Conservation (phyloP, 495 filamentous ascomycete species). For the Penicillium ochrochloron region DNA sequence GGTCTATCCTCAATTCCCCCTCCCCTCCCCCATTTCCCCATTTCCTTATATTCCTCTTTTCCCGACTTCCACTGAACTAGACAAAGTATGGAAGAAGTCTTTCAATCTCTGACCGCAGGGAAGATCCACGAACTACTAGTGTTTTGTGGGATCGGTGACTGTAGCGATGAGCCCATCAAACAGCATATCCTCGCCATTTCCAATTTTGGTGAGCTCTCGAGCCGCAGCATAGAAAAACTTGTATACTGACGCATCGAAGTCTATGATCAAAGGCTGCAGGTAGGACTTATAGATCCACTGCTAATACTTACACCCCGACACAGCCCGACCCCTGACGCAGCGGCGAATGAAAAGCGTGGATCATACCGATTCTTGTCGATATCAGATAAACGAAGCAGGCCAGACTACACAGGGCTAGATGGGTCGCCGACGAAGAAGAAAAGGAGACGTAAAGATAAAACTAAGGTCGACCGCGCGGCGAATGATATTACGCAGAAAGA, state of each 20-base stretch:
- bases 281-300: not conserved
- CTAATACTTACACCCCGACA: not conserved
- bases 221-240: not conserved
- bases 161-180: not conserved
- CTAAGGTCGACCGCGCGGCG: not conserved
- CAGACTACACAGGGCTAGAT: not conserved
- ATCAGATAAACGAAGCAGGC: not conserved
- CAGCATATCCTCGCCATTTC: constrained; percentile 1
- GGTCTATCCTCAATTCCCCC: too few relatives aligned
- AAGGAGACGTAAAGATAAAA: not conserved
- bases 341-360: not conserved
- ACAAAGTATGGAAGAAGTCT: not conserved
- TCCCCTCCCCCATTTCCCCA: not conserved
- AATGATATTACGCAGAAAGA: not conserved
- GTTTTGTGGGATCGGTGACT: not conserved
- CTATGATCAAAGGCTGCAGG: not conserved
- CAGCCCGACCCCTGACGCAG: not conserved
- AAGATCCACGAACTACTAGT: not conserved
- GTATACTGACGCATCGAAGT: not conserved
- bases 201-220: not conserved
- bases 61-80: not conserved
- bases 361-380: not conserved
- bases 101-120: not conserved
- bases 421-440: not conserved
- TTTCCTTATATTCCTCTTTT: not conserved